Percentiles rank a stretch among this genome's conserved stretches.
Evolutionary conservation across 192 early-diverging fungal genomes (phyloP).

Genomic region (Coemansia sp.): DNA sequence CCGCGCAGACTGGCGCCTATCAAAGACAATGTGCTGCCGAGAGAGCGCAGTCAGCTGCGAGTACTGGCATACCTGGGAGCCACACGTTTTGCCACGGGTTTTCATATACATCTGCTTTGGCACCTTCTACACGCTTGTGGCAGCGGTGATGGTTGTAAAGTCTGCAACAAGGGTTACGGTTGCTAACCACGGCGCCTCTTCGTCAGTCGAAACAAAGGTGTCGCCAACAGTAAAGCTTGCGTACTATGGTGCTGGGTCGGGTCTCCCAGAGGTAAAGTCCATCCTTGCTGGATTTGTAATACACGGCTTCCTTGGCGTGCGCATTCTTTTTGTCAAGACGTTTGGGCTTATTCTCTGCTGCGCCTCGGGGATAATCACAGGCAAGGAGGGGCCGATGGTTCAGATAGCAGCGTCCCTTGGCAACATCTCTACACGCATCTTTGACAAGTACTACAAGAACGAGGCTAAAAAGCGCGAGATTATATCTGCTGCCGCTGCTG

Average conservation of each 20-base stretch:
- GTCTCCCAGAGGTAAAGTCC: constrained; percentile 93
- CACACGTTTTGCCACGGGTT: constrained; percentile 27
- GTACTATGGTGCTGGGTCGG: constrained; percentile 92
- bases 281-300: constrained; percentile 95
- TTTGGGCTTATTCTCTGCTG: constrained; percentile 84
- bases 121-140: constrained; percentile 59
- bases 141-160: constrained; percentile 64
- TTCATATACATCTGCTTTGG: constrained; percentile 50
- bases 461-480: constrained; percentile 94
- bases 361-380: constrained; percentile 82
- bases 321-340: constrained; percentile 88
- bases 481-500: constrained; percentile 86
- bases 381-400: constrained; percentile 94
- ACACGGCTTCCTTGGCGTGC: constrained; percentile 83
- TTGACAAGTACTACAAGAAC: constrained; percentile 89
- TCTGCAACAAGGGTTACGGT: constrained; percentile 52
- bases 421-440: constrained; percentile 81
- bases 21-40: constrained; percentile 79
- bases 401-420: constrained; percentile 90
- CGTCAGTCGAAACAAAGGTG: constrained; percentile 50
- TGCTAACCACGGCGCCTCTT: constrained; percentile 37
- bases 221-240: constrained; percentile 61
- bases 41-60: constrained; percentile 61
- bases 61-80: constrained; percentile 60
- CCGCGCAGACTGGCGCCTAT: constrained; percentile 70